Evolutionary conservation across 208 protist genomes (phyloP), one percentile per base, ranked within the genome.

Genomic region (Trypanosoma lewisi): DNA sequence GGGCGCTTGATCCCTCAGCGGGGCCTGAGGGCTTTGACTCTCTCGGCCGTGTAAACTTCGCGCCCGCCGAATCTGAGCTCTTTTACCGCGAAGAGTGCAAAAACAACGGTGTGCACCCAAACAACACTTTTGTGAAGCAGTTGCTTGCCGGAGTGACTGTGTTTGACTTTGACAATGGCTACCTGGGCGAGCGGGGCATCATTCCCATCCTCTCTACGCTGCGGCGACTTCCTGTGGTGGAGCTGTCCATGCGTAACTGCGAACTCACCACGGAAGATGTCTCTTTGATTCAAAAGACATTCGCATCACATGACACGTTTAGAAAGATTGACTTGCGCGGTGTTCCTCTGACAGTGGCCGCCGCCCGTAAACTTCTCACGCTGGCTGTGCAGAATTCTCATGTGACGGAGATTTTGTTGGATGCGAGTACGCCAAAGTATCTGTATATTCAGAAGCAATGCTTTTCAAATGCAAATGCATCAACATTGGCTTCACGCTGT

Each of bases 141-240:
- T 39, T 95, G 16, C 53, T 73, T 16, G 56, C 64, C 1, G 82
- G 75, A 34, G 64, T 67, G 1, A 68, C 73, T 12, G 53, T 86
- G 19, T 84, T 93, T 52, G 57, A 88, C 51, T 91, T 95, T 57
- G 74, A 85, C 42, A 82, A 93, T 61, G 82, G 81, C 39, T 95
- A 95, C 67, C 64, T 95, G 17, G 89, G 89, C 3, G 85, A 77
- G 4, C 73, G 75, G 12, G 89, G 89, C 17, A 87, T 93, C 33
- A 50, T 78, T 0, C 78, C 85, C 2, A 82, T 95, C 50, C 66
- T 91, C 34, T 62, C 73, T n/a, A 90, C 86, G 12, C 66, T 95
- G 5, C 73, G 75, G 30, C 68, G 75, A 8, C 61, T 86, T 34
- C 65, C 75, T 5, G 57, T 93, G 12, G 67, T 75, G 42, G 75